Base-by-base conservation (phyloP, 164 flowering plant genomes). In the Santalum album region DNA sequence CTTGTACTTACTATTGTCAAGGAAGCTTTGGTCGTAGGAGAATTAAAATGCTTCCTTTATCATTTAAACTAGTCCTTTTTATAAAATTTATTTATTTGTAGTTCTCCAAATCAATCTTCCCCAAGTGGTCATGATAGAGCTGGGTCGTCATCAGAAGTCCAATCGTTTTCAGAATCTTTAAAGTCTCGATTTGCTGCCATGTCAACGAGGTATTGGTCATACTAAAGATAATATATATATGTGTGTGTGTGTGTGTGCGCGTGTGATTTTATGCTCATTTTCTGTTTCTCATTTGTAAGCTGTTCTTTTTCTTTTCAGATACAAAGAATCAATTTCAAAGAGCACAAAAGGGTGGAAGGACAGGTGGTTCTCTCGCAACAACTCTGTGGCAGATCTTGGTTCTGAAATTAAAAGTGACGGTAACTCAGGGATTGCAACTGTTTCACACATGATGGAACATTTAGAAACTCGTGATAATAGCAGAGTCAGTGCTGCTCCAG, bases 261-360 rank as follows among this genome's bases (percentile, higher is more conserved):
- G n/a, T n/a, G n/a, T n/a, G 9, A 29, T n/a, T 16, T 16, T 9
- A 17, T 9, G 20, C 9, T 42, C 26, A 5, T 26, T 50, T 49
- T 27, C 29, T 20, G 23, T 21, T 56, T 17, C 25, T 12, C 7
- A 21, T 27, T 57, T 29, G n/a, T n/a, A 17, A n/a, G 5, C 44
- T 23, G 19, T 6, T 40, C 11, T 25, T 45, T 54, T 51, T 25
- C 29, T 24, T 46, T 39, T 52, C 57, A 82, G 88, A 62, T 82
- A 80, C 65, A 82, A 82, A 68, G 88, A 82, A 29, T 73, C 88
- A 0, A 66, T 82, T 58, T 61, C 83, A 21, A 82, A 73, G 72
- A 78, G 76, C 65, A 78, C 85, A 32, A 70, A 68, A 54, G 83
- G 77, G 21, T 82, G 81, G 86, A 80, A 73, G 63, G 89, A 82